Conservation (phyloP, 352 stramenopile species). For the Phytophthora chlamydospora region DNA sequence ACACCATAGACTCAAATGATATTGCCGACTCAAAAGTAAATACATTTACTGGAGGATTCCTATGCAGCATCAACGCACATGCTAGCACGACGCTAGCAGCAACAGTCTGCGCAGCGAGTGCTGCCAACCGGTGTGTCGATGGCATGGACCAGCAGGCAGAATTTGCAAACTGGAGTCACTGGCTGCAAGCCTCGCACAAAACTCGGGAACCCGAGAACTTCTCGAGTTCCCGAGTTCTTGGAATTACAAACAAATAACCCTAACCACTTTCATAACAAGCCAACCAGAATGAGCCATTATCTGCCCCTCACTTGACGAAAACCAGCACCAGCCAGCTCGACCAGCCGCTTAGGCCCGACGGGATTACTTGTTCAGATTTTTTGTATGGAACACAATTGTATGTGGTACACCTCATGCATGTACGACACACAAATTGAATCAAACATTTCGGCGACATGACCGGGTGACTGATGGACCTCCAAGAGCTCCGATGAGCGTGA, state of each 20-base stretch:
- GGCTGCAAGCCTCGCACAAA: neutral
- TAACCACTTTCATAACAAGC: neutral
- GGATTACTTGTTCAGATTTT: too few relatives aligned
- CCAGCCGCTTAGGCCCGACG: neutral
- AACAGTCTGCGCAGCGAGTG: neutral
- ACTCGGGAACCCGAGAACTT: neutral
- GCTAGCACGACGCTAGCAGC: slow-evolving; percentile 1
- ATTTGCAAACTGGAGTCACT: neutral
- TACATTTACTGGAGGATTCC: slow-evolving; percentile 8
- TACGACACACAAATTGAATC: too few relatives aligned
- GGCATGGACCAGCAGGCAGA: neutral
- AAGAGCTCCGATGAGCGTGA: slow-evolving; percentile 11
- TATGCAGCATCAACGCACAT: slow-evolving; percentile 14
- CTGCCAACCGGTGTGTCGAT: neutral
- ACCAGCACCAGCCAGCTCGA: slow-evolving; percentile 1
- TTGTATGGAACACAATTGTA: too few relatives aligned
- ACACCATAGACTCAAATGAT: slow-evolving; percentile 8
- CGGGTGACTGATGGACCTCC: too few relatives aligned
- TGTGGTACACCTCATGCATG: too few relatives aligned
- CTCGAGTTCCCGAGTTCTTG: neutral
- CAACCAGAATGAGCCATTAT: neutral
- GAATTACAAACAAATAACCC: neutral
- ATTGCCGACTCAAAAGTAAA: slow-evolving; percentile 14
- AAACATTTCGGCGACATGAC: too few relatives aligned
- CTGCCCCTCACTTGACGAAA: neutral